These are phyloP conservation scores for Rutstroemia sp. DNA, from an alignment of 2,329 filamentous ascomycete genomes.

Conservation along the genomic window DNA sequence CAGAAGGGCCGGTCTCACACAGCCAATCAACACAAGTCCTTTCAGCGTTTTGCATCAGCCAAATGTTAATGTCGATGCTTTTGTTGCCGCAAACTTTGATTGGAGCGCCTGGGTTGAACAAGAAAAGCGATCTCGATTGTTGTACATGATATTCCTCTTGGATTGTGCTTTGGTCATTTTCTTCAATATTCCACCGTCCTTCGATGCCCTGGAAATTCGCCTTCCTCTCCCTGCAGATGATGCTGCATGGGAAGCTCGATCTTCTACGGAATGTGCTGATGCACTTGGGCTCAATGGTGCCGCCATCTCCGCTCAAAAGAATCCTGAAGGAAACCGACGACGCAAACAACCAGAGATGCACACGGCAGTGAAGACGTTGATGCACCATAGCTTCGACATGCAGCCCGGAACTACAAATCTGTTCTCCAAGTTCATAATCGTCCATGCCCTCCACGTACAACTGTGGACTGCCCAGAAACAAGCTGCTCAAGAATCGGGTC, in stretches of 20 bases:
- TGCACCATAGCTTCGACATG: conserved; percentile 51
- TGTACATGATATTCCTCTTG: conserved; percentile 57
- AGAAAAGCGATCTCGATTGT: conserved; percentile 57
- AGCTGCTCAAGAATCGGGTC: conserved; percentile 27
- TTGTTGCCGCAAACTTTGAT: conserved; percentile 48
- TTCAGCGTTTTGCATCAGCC: conserved; percentile 56
- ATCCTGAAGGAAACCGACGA: conserved; percentile 54
- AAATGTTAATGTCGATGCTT: conserved; percentile 37
- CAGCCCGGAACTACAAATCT: conserved; percentile 61
- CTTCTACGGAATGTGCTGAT: conserved; percentile 51
- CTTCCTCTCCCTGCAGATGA: conserved; percentile 67
- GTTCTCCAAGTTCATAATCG: conserved; percentile 66
- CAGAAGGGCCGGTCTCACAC: conserved; percentile 48
- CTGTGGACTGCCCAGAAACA: conserved; percentile 46
- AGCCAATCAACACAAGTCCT: conserved; percentile 41
- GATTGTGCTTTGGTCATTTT: conserved; percentile 62
- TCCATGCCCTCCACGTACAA: conserved; percentile 60
- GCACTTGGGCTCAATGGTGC: conserved; percentile 57
- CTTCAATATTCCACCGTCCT: conserved; percentile 59
- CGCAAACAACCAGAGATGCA: conserved; percentile 58
- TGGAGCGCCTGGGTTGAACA: conserved; percentile 65
- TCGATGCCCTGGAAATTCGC: conserved; percentile 56
- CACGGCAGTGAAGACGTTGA: conserved; percentile 51
- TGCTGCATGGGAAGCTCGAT: conserved; percentile 63
- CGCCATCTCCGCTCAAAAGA: conserved; percentile 45